Evolutionary conservation across 345 rosid genomes (phyloP), one percentile per base, ranked within the genome.

Genomic region (Boechera retrofracta): DNA sequence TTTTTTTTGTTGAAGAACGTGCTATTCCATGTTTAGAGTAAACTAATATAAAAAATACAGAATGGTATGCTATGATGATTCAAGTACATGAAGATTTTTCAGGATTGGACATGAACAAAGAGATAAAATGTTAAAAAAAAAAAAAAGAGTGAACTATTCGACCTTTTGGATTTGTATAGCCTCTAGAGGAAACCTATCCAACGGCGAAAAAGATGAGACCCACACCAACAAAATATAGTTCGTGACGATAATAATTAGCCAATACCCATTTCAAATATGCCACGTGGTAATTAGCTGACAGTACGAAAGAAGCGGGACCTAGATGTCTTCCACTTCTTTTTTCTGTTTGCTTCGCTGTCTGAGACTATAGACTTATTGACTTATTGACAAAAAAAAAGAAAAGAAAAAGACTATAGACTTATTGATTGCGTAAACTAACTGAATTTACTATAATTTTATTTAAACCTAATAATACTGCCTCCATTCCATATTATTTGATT

Each of bases 341-440:
- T 10, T 29, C 11, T 62, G 21, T 26, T 54, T 74, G 78, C 78
- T 57, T 66, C 41, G 72, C 58, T 66, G 78, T 66, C 67, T 36
- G 51, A 64, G 26, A 64, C 48, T 15, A 51, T 26, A 2, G 62
- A 63, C 26, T 73, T 4, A 38, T 42, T 64, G 42, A 41, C 16
- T 16, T 16, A 16, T 16, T 16, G 16, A 16, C 0, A 16, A 16
- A 16, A 16, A 16, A 16, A 16, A 16, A 16, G 0, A 16, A 16
- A 16, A 16, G 0, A 16, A 16, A 16, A 16, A 64, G 26, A 64
- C 48, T 15, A 51, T 26, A 2, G 62, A 63, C 26, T 73, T 4
- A 38, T 42, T 64, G 42, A 41, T 10, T 41, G 13, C 3, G 44
- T 10, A 10, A 54, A 11, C 31, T 42, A 54, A 64, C 21, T 55